phyloP scores from a whole-genome alignment of 2,329 filamentous ascomycete genomes.

The Colletotrichum sp. region DNA sequence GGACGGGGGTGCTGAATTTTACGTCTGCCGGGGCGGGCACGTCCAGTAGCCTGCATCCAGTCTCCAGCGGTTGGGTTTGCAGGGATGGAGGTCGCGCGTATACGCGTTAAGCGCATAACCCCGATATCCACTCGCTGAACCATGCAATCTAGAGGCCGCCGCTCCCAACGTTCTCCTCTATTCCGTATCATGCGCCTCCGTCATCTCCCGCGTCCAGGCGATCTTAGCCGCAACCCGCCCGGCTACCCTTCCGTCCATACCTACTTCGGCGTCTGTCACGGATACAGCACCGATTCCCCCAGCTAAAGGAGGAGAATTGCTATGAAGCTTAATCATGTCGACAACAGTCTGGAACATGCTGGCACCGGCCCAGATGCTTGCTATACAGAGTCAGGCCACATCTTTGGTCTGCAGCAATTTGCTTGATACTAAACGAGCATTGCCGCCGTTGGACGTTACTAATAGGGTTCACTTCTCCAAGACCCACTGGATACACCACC shows the following conservation, averaged over 20 bases:
- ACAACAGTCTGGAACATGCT: not conserved
- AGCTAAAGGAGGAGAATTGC: not conserved
- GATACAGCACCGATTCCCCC: not conserved
- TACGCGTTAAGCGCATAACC: not conserved
- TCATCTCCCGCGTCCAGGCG: conserved; percentile 23
- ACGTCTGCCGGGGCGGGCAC: not conserved
- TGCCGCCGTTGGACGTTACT: not conserved
- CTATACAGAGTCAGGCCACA: not conserved
- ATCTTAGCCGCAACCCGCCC: conserved; percentile 14
- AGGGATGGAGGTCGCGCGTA: not conserved
- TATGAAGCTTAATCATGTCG: not conserved
- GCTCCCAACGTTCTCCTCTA: not conserved
- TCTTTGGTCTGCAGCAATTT: not conserved
- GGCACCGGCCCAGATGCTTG: not conserved
- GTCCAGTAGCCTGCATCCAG: not conserved
- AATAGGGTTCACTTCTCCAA: not conserved
- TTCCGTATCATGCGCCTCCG: not conserved
- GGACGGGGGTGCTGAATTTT: not conserved
- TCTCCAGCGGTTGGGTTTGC: not conserved
- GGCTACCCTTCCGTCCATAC: not conserved
- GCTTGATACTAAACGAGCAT: not conserved
- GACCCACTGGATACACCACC: not conserved
- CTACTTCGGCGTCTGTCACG: not conserved
- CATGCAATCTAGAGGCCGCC: not conserved
- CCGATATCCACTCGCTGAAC: not conserved